Evolutionary conservation across 805 yeast genomes (phyloP).

Genomic region (Kluyveromyces starmeri): DNA sequence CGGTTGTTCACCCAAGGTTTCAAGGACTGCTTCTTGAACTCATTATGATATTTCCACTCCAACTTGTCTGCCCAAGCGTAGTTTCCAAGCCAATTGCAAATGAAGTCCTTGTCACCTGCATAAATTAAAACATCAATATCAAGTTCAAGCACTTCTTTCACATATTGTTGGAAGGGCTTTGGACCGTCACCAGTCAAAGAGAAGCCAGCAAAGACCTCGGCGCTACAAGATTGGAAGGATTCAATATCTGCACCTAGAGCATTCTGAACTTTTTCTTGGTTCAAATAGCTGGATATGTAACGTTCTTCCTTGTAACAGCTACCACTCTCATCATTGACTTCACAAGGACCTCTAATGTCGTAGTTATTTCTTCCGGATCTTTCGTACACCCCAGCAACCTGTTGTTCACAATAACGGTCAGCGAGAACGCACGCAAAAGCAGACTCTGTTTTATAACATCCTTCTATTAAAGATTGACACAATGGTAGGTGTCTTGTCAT

Average conservation of each 20-base stretch:
- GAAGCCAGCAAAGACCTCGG: constrained; percentile 60
- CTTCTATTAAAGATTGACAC: constrained; percentile 51
- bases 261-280: constrained; percentile 56
- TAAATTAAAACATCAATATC: constrained; percentile 75
- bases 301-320: constrained; percentile 68
- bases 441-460: constrained; percentile 55
- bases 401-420: constrained; percentile 63
- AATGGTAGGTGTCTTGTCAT: constrained; percentile 57
- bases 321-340: constrained; percentile 46
- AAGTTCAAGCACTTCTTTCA: constrained; percentile 57
- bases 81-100: constrained; percentile 91
- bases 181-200: constrained; percentile 74
- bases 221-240: constrained; percentile 56
- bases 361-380: constrained; percentile 79
- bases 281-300: constrained; percentile 66
- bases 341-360: constrained; percentile 76
- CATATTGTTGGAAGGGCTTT: constrained; percentile 72
- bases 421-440: constrained; percentile 82
- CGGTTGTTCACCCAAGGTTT: constrained; percentile 34
- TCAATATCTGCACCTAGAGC: constrained; percentile 84
- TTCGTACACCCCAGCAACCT: constrained; percentile 57
- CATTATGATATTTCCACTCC: constrained; percentile 50
- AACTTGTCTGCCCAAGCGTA: constrained; percentile 69
- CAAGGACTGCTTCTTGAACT: constrained; percentile 36
- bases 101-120: constrained; percentile 92